Evolutionary conservation across 1,139 yeast species (phyloP).

Genomic region (Saccharomycopsis phalli): DNA sequence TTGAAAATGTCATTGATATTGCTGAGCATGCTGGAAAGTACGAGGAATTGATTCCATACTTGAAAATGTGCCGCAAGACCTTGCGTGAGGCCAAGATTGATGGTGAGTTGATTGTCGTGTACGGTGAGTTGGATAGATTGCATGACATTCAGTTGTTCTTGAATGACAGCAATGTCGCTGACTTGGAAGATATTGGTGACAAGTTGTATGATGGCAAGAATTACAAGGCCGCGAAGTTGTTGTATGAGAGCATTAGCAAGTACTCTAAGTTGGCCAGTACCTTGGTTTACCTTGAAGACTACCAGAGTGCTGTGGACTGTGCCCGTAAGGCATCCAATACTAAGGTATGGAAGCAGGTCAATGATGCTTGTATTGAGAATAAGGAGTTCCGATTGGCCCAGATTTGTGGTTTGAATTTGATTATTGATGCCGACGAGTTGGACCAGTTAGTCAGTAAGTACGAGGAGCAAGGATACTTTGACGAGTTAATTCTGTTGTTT

Average conservation of each 20-base stretch:
- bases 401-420: slow-evolving; percentile 95
- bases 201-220: slow-evolving; percentile 72
- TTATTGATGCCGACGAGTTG: slow-evolving; percentile 95
- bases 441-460: slow-evolving; percentile 83
- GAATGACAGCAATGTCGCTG: slow-evolving; percentile 86
- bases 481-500: slow-evolving; percentile 81
- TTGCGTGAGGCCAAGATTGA: slow-evolving; percentile 89
- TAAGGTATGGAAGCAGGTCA: slow-evolving; percentile 95
- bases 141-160: slow-evolving; percentile 80
- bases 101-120: slow-evolving; percentile 81
- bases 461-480: slow-evolving; percentile 86
- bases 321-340: slow-evolving; percentile 96
- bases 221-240: slow-evolving; percentile 87
- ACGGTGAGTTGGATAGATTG: slow-evolving; percentile 69
- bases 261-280: slow-evolving; percentile 95
- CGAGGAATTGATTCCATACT: slow-evolving; percentile 81
- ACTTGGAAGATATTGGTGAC: slow-evolving; percentile 87
- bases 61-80: slow-evolving; percentile 90
- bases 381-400: slow-evolving; percentile 95
- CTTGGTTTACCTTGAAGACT: slow-evolving; percentile 81
- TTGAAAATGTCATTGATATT: slow-evolving; percentile 85
- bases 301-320: slow-evolving; percentile 96
- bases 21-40: slow-evolving; percentile 95
- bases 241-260: slow-evolving; percentile 80
- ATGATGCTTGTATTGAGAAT: slow-evolving; percentile 91